These are phyloP conservation scores for Solanum acaule DNA, from an alignment of 257 asterid genomes.

Conservation along the genomic window DNA sequence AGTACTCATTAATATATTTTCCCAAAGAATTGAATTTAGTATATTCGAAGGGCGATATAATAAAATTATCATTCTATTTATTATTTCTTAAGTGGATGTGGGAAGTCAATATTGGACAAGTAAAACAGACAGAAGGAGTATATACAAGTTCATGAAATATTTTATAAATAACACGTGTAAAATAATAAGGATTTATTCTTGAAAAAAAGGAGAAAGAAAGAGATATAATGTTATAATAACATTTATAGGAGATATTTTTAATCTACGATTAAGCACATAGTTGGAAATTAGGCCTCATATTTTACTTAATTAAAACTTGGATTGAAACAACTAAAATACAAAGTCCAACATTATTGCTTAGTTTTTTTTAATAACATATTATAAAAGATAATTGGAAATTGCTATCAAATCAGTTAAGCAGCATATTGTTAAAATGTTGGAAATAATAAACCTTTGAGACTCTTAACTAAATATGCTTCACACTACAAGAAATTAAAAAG, in stretches of 20 bases:
- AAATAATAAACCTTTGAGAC: not conserved
- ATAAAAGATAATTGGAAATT: not conserved
- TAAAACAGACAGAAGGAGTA: not conserved
- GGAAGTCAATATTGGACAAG: no score
- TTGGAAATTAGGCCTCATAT: not conserved
- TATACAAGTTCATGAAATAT: not conserved
- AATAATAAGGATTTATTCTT: not conserved
- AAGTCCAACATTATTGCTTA: not conserved
- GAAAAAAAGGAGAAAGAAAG: not conserved
- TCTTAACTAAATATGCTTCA: not conserved
- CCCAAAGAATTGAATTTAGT: no score
- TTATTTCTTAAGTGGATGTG: no score
- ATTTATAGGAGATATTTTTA: not conserved
- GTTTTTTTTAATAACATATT: not conserved
- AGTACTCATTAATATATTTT: no score
- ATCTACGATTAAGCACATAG: not conserved
- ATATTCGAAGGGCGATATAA: no score
- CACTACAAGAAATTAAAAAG: not conserved
- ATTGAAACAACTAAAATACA: not conserved
- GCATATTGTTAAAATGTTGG: not conserved
- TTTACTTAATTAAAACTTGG: not conserved
- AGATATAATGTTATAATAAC: not conserved
- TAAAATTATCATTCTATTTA: no score
- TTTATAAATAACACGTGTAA: not conserved
- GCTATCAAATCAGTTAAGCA: not conserved